Conservation (phyloP, 805 yeast genomes). For the Candida silvicultrix region DNA sequence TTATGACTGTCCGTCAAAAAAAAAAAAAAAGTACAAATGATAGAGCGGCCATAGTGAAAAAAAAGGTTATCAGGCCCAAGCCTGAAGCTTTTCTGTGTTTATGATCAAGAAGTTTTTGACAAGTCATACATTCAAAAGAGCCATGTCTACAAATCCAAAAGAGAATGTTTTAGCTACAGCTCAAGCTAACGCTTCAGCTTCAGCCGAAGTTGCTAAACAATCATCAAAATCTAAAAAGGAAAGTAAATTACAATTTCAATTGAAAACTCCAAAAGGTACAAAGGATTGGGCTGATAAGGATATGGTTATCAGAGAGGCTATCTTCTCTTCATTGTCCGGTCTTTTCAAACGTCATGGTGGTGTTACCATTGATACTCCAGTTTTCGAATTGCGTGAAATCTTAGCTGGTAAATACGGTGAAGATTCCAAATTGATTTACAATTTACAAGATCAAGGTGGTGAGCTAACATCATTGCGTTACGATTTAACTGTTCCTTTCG, state of each 20-base stretch:
- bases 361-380: slow-evolving; percentile 97
- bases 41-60: not conserved
- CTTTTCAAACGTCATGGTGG: slow-evolving; percentile 96
- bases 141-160: slow-evolving; percentile 2
- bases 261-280: slow-evolving; percentile 96
- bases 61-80: not conserved
- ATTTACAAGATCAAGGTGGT: slow-evolving; percentile 98
- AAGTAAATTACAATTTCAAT: slow-evolving; percentile 56
- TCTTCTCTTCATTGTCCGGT: slow-evolving; percentile 64
- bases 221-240: slow-evolving; percentile 18
- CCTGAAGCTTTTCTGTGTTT: not conserved
- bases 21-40: not conserved
- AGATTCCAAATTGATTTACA: slow-evolving; percentile 93
- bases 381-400: slow-evolving; percentile 91
- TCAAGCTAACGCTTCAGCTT: not conserved
- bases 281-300: slow-evolving; percentile 99
- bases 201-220: slow-evolving; percentile 2
- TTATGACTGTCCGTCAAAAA: not conserved
- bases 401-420: slow-evolving; percentile 97
- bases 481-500: slow-evolving; percentile 97
- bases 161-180: slow-evolving; percentile 2
- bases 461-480: slow-evolving; percentile 92
- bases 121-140: not conserved
- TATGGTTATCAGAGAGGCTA: slow-evolving; percentile 89
- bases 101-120: slow-evolving; percentile 2